phyloP scores from a whole-genome alignment of 148 eudicot species.

The Amaranthus cruentus region DNA sequence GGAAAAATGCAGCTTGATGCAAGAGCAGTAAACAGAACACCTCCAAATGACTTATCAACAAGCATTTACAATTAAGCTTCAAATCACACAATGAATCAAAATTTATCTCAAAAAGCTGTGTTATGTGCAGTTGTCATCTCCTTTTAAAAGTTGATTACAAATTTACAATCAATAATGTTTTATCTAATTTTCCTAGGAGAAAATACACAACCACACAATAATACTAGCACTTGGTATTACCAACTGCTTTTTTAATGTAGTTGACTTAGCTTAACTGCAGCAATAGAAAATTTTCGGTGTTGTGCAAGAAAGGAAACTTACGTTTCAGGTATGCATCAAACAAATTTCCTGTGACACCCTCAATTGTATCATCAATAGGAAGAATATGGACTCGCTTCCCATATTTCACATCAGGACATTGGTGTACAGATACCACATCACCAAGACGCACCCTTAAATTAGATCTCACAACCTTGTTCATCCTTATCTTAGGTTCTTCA shows the following conservation, averaged over 20 bases:
- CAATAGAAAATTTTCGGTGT: background rate
- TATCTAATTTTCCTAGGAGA: background rate
- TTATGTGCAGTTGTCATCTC: background rate
- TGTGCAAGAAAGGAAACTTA: conserved; percentile 28
- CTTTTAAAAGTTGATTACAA: too few species aligned
- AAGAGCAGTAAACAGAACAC: too few species aligned
- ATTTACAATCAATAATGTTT: background rate
- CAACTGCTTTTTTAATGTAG: background rate
- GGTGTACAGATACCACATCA: conserved; percentile 82
- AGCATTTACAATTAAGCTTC: background rate
- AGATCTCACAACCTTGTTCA: conserved; percentile 79
- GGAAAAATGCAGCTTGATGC: background rate
- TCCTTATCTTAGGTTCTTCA: conserved; percentile 72
- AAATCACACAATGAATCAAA: background rate
- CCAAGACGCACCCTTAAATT: conserved; percentile 87
- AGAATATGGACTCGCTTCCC: conserved; percentile 89
- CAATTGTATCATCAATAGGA: conserved; percentile 80
- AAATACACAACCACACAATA: background rate
- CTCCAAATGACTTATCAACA: background rate
- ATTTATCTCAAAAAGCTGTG: background rate
- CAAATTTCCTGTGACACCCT: conserved; percentile 80
- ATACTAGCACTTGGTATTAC: background rate
- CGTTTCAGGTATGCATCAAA: conserved; percentile 85
- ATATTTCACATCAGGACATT: conserved; percentile 81
- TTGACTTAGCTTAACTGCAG: background rate